Percentiles rank a stretch among this genome's conserved stretches.
Evolutionary conservation across 768 basidiomycete genomes (phyloP).

Genomic region (Amanita rubescens): DNA sequence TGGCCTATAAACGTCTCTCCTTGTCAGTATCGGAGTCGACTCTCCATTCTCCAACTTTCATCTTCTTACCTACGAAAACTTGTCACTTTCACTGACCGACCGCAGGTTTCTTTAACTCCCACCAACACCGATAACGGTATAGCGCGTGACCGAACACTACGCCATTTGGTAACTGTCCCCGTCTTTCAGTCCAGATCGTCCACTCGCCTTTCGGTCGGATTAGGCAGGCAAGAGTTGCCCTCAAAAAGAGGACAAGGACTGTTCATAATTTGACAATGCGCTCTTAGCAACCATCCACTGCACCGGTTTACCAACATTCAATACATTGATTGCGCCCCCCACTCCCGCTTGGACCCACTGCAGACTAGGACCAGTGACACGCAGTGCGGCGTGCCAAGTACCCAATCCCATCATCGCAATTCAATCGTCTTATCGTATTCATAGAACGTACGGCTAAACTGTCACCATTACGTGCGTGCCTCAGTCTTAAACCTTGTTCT

Average conservation of each 20-base stretch:
- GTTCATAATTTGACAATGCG: not conserved
- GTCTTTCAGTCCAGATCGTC: not conserved
- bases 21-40: not conserved
- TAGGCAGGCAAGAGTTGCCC: not conserved
- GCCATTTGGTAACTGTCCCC: conserved; percentile 6
- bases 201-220: not conserved
- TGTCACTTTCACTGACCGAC: not conserved
- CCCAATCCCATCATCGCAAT: too few species aligned
- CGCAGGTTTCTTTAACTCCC: not conserved
- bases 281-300: not conserved
- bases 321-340: too few species aligned
- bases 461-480: not conserved
- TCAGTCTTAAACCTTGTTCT: not conserved
- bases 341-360: too few species aligned
- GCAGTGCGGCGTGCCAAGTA: too few species aligned
- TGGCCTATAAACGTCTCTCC: not conserved
- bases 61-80: not conserved
- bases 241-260: not conserved
- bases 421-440: not conserved
- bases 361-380: too few species aligned
- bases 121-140: conserved; percentile 5
- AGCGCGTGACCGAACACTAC: conserved; percentile 1
- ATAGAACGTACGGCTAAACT: not conserved
- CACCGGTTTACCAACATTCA: too few species aligned
- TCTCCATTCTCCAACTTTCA: too few species aligned